Evolutionary conservation across 2,329 filamentous ascomycete genomes (phyloP).

Genomic region (Pseudogymnoascus sp.): DNA sequence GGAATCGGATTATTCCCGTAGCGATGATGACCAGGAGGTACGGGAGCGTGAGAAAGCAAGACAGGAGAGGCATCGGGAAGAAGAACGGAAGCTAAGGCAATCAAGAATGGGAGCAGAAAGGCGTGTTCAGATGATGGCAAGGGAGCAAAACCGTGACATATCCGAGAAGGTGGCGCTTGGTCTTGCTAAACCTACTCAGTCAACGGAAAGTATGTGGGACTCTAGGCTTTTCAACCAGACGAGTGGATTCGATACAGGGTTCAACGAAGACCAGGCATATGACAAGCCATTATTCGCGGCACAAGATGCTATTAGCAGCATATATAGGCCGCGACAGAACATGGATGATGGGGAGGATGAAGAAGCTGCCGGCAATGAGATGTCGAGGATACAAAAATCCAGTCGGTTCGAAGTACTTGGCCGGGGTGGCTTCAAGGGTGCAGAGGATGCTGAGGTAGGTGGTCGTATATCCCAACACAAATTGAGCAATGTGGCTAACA

Average conservation of each 20-base stretch:
- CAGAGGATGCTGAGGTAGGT: slow-evolving; percentile 69
- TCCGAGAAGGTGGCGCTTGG: slow-evolving; percentile 94
- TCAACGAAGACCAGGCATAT: slow-evolving; percentile 97
- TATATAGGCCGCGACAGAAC: slow-evolving; percentile 74
- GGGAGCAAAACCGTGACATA: slow-evolving; percentile 93
- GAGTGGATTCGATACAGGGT: slow-evolving; percentile 80
- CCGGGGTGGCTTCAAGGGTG: slow-evolving; percentile 83
- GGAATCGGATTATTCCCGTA: slow-evolving; percentile 32
- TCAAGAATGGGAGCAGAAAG: slow-evolving; percentile 93
- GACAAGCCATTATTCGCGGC: slow-evolving; percentile 96
- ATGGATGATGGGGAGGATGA: slow-evolving; percentile 70
- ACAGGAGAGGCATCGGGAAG: slow-evolving; percentile 68
- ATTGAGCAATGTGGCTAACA: neutral
- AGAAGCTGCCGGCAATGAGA: slow-evolving; percentile 69
- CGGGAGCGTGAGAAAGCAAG: slow-evolving; percentile 70
- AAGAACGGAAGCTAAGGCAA: slow-evolving; percentile 83
- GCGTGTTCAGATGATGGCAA: slow-evolving; percentile 82
- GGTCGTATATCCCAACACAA: neutral
- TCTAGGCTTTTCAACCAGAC: slow-evolving; percentile 90
- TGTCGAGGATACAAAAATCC: slow-evolving; percentile 79
- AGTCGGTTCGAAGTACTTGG: slow-evolving; percentile 85
- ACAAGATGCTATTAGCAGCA: slow-evolving; percentile 87
- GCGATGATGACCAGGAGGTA: slow-evolving; percentile 57
- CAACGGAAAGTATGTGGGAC: slow-evolving; percentile 93
- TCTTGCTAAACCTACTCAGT: slow-evolving; percentile 87